phyloP scores from a whole-genome alignment of 176 grass and related monocot genomes.

The Ensete glaucum region DNA sequence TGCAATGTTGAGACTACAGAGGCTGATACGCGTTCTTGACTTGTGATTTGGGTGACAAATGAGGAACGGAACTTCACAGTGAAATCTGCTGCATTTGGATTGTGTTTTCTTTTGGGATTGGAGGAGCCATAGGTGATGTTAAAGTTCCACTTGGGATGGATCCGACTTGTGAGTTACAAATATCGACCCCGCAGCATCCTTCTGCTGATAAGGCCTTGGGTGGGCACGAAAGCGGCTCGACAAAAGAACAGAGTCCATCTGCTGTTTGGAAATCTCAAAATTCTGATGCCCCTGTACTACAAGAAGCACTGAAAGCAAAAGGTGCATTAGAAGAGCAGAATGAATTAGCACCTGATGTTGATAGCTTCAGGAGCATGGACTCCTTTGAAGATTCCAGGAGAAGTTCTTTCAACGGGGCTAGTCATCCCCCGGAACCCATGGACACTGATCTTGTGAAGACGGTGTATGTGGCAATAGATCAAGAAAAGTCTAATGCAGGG shows the following conservation, averaged over 20 bases:
- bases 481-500: conserved; percentile 44
- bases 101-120: background rate
- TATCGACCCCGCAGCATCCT: background rate
- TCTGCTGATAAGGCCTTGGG: background rate
- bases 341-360: conserved; percentile 45
- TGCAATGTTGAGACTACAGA: too few relatives aligned
- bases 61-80: background rate
- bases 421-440: conserved; percentile 70
- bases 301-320: conserved; percentile 61
- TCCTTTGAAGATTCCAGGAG: conserved; percentile 57
- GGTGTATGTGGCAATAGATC: conserved; percentile 77
- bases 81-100: background rate
- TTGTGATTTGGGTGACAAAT: background rate
- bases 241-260: background rate
- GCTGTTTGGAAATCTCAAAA: conserved; percentile 11
- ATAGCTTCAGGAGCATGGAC: conserved; percentile 71
- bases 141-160: conserved; percentile 15
- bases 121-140: conserved; percentile 1
- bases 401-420: conserved; percentile 75
- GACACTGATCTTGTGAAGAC: conserved; percentile 93
- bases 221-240: background rate
- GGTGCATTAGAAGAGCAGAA: conserved; percentile 45
- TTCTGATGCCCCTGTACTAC: conserved; percentile 28
- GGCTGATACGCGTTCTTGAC: background rate
- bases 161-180: conserved; percentile 3